Evolutionary conservation across 345 rosid genomes (phyloP), one percentile per base, ranked within the genome.

Genomic region (Excoecaria agallocha): DNA sequence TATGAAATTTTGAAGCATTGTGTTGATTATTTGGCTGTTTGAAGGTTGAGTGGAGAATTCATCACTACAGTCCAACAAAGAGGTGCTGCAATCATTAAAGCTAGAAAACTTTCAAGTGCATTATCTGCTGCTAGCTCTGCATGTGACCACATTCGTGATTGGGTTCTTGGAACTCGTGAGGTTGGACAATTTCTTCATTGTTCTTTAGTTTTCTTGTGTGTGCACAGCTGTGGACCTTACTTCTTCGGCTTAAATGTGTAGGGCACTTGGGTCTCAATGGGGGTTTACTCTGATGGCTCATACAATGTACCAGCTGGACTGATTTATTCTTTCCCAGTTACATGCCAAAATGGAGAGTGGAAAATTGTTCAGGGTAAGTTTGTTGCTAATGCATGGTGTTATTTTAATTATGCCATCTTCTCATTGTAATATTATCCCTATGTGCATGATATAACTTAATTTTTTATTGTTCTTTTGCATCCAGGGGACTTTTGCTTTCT

Each of bases 131-230:
- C 99, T 65, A 95, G 98, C 79, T 83, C 94, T 73, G 99, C 99
- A 63, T 95, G 99, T 80, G 99, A 95, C 77, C 99, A 95, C 82
- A 93, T 95, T 43, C 99, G 91, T 74, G 96, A 95, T 80, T 95
- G 99, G 99, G 98, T 95, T 77, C 94, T 95, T 77, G 99, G 98
- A 87, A 93, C 99, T 70, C 96, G 98, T 30, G 92, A 91, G 98
- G 99, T 93, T 30, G 67, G 49, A 56, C 55, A 39, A 25, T 61
- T n/a, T 24, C 70, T 52, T 67, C 25, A 56, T 11, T 66, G 16
- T 12, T 35, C 51, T 3, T 20, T 10, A 8, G 8, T 71, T 63
- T 52, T 70, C 4, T 12, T 8, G n/a, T 16, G 55, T 51, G 6
- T 46, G 8, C 69, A 19, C 35, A 17, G 15, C 11, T 50, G 12